Evolutionary conservation across 805 yeast genomes (phyloP), one percentile per base, ranked within the genome.

Genomic region (Metschnikowia picachoensis): DNA sequence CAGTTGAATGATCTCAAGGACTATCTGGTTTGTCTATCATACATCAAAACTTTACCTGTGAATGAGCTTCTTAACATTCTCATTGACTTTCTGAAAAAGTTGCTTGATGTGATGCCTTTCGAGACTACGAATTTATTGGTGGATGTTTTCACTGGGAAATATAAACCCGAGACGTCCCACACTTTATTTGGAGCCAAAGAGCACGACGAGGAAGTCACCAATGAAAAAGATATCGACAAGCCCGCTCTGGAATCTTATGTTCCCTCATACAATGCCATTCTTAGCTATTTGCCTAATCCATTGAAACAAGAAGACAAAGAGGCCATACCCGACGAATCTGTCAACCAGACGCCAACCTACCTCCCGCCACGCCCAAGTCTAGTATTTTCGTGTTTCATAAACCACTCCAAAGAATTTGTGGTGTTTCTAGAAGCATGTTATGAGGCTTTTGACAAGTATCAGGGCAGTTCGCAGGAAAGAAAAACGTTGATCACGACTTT

Each of bases 371-470:
- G 83, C 42, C 98, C 98, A 7, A 76, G 90, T 37, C 72, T 92
- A 34, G 87, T 92, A 1, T 94, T 89, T 60, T 83, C 92, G 2
- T 82, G 95, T 1, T 94, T 94, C 62, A 80, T 87, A n/a, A 79
- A 83, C 53, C 88, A 86, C 60, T 90, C 94, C 0, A 79, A 83
- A 58, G 94, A 91, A 59, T 92, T 94, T 73, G 94, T 91, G 25
- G 86, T 87, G 8, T 94, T 94, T 52, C 65, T 94, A 46, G 99
- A 94, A 61, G 97, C 98, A 0, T 89, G 96, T 56, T 66, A 90
- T 13, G 87, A 84, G 55, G 76, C 86, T 11, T 87, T 87, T 59
- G 90, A 84, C 45, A 76, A 76, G 46, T 87, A 83, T 58, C 94
- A 86, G 43, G 92, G 94, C 0, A 73, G 78, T 42, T 64, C 64